These are phyloP conservation scores for Butyriboletus loyo DNA, from an alignment of 768 basidiomycete genomes.

Conservation along the genomic window DNA sequence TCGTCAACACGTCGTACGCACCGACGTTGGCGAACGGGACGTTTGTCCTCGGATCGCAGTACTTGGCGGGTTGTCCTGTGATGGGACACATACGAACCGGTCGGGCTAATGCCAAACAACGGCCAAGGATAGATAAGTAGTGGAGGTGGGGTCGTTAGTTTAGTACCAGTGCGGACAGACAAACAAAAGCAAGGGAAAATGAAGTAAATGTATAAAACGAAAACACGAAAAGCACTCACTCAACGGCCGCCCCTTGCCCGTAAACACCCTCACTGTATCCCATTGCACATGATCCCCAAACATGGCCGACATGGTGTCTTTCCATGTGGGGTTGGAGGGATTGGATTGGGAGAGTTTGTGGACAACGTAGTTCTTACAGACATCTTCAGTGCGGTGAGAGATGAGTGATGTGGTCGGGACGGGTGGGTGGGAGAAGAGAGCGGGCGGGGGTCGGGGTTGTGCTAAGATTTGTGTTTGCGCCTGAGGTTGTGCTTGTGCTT, in stretches of 20 bases:
- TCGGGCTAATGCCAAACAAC: not conserved
- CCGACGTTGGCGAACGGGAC: slow-evolving; percentile 72
- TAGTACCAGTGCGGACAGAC: not conserved
- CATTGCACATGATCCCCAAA: slow-evolving; percentile 85
- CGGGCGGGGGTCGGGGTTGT: slow-evolving; percentile 3
- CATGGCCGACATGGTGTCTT: slow-evolving; percentile 74
- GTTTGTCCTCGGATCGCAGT: slow-evolving; percentile 75
- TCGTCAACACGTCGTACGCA: slow-evolving; percentile 64
- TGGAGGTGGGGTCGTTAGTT: not conserved
- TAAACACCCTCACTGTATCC: slow-evolving; percentile 67
- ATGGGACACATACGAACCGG: slow-evolving; percentile 62
- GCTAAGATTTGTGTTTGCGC: not conserved
- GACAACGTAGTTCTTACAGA: slow-evolving; percentile 67
- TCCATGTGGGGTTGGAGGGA: slow-evolving; percentile 54
- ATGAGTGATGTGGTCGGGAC: slow-evolving; percentile 11
- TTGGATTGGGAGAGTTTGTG: slow-evolving; percentile 55
- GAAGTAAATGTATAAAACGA: not conserved
- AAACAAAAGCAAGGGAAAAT: not conserved
- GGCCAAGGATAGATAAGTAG: not conserved
- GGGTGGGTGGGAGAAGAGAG: slow-evolving; percentile 9
- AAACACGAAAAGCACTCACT: slow-evolving; percentile 37
- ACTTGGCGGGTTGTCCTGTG: slow-evolving; percentile 74
- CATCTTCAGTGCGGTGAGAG: slow-evolving; percentile 44
- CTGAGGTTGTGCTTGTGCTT: slow-evolving; percentile 26
- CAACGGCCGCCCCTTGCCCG: slow-evolving; percentile 61